These are phyloP conservation scores for Hemileccinum impolitum DNA, from an alignment of 768 basidiomycete genomes.

Conservation along the genomic window DNA sequence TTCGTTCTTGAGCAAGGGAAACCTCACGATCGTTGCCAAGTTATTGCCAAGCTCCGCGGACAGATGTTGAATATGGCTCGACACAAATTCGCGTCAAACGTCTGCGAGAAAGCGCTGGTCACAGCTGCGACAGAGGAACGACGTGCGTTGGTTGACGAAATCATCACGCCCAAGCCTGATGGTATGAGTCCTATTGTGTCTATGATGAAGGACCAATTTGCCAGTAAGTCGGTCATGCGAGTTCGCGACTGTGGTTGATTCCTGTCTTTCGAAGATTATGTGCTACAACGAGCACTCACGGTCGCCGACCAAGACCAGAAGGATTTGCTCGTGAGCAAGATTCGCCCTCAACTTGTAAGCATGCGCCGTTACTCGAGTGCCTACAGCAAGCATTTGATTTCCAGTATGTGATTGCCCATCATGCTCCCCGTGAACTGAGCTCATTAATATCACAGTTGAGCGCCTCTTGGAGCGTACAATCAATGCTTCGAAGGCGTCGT, in stretches of 20 bases:
- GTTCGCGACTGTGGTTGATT: constrained; percentile 3
- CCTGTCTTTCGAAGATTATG: constrained; percentile 57
- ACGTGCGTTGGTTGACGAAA: constrained; percentile 72
- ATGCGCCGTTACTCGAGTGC: constrained; percentile 72
- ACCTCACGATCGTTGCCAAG: constrained; percentile 59
- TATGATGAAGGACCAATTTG: constrained; percentile 86
- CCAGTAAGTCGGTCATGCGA: constrained; percentile 53
- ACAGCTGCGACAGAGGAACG: constrained; percentile 64
- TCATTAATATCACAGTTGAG: constrained; percentile 49
- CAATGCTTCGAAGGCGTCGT: constrained; percentile 22
- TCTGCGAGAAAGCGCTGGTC: constrained; percentile 85
- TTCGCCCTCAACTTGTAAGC: constrained; percentile 63
- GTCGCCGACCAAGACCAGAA: constrained; percentile 72
- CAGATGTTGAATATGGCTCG: constrained; percentile 77
- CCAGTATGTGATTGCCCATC: constrained; percentile 50
- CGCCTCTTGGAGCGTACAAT: constrained; percentile 58
- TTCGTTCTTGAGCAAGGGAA: constrained; percentile 84
- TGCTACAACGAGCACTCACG: constrained; percentile 73
- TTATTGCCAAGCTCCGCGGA: constrained; percentile 69
- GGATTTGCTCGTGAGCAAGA: constrained; percentile 55
- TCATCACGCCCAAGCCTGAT: constrained; percentile 63
- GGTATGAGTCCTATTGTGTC: constrained; percentile 64
- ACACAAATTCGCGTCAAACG: constrained; percentile 95
- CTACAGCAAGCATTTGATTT: constrained; percentile 76
- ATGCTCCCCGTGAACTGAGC: background rate